Evolutionary conservation across 2,329 filamentous ascomycete genomes (phyloP).

Genomic region (Claviceps lovelessii): DNA sequence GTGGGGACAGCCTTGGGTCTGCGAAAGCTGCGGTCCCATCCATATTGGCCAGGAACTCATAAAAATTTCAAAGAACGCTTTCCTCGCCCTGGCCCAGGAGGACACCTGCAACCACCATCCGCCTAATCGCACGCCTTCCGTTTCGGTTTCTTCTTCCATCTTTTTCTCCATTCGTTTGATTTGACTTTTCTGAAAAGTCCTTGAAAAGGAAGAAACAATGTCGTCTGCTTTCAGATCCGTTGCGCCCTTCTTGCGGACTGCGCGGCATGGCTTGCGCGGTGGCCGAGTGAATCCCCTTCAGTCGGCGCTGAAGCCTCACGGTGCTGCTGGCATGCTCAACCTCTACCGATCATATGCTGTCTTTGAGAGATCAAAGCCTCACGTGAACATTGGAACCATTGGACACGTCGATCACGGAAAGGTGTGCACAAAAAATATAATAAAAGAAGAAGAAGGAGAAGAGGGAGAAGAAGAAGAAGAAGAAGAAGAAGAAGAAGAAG

Average conservation of each 20-base stretch:
- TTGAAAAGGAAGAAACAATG: slow-evolving; percentile 40
- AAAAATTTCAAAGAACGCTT: slow-evolving; percentile 20
- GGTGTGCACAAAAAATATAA: slow-evolving; percentile 34
- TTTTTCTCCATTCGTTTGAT: slow-evolving; percentile 9
- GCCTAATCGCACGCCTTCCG: slow-evolving; percentile 6
- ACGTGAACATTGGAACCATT: slow-evolving; percentile 98
- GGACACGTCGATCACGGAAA: slow-evolving; percentile 99
- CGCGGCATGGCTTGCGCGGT: slow-evolving; percentile 57
- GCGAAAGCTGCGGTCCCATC: not conserved
- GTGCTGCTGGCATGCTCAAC: slow-evolving; percentile 49
- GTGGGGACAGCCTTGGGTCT: not conserved
- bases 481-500: no score
- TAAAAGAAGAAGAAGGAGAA: no score
- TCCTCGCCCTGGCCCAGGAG: slow-evolving; percentile 9
- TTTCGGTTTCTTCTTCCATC: slow-evolving; percentile 13
- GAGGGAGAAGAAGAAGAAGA: no score
- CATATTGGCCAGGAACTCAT: slow-evolving; percentile 14
- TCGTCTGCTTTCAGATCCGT: slow-evolving; percentile 65
- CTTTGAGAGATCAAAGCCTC: slow-evolving; percentile 85
- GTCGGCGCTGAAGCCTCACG: slow-evolving; percentile 48
- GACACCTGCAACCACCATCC: slow-evolving; percentile 11
- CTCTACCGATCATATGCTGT: slow-evolving; percentile 51
- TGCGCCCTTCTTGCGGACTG: slow-evolving; percentile 68
- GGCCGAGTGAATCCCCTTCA: slow-evolving; percentile 65
- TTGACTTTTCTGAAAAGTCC: slow-evolving; percentile 8